Base-by-base conservation (phyloP, 768 basidiomycete genomes). In the Boletales sp. region DNA sequence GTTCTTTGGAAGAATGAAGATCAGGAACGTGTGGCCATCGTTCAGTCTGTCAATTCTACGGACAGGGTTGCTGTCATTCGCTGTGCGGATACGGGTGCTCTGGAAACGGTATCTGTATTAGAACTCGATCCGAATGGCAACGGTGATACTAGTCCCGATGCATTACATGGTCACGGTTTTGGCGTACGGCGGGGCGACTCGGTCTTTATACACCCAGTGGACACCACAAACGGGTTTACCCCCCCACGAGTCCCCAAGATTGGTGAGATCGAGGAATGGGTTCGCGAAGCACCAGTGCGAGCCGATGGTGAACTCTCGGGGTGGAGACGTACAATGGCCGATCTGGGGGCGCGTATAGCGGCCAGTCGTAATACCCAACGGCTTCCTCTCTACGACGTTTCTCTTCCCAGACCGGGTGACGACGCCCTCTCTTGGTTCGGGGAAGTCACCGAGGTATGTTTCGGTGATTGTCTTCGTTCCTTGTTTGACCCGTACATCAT, bases 121-220 rank as follows among this genome's bases (percentile, higher is more conserved):
- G 93, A 97, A 70, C 81, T 97, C 45, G 93, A 95, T 63, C 84
- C 88, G 9, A 89, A 91, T 59, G 91, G 90, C 27, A 74, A 75
- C 21, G 74, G 76, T 34, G 84, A 84, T 52, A 64, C 71, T 56
- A 70, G 74, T 51, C 71, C 69, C 8, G 68, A 73, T 30, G 67
- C 69, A 32, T 66, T 76, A 21, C 68, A 71, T 12, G 67, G 72
- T 31, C 84, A 87, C 32, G 82, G 79, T 40, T 79, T 89, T 45
- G 94, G 94, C 21, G 85, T 94, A 21, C 81, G 83, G 39, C 77
- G 87, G 18, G 90, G 92, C 14, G 90, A 94, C 63, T 81, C 83
- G 53, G 90, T 97, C 14, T 84, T 97, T 57, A 74, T 95, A 46
- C 87, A 92, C 65, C 73, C 71, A 6, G 72, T 74, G 55, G 83